Conservation (phyloP, 73 alveolate species). For the Tetrahymena borealis region DNA sequence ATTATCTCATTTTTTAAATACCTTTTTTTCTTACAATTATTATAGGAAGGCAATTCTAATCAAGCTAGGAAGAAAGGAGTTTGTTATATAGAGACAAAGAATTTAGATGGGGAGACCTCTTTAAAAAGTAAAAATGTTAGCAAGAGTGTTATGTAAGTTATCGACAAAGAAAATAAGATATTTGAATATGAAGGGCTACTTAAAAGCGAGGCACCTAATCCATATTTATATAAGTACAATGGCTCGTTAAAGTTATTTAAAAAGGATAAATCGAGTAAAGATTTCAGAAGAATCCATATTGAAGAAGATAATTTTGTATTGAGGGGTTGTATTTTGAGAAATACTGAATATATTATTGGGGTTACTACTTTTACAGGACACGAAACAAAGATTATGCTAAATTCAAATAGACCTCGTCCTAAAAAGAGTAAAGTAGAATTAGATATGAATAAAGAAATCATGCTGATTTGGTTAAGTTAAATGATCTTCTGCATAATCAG, state of each 20-base stretch:
- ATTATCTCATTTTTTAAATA: no score
- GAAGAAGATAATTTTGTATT: slow-evolving; percentile 61
- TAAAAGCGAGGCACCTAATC: slow-evolving; percentile 24
- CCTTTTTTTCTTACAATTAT: no score
- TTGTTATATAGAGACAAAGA: slow-evolving; percentile 71
- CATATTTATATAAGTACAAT: slow-evolving; percentile 10
- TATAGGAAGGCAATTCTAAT: no score
- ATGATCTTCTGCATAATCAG: slow-evolving; percentile 37
- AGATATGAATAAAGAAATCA: slow-evolving; percentile 60
- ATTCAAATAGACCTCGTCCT: slow-evolving; percentile 54
- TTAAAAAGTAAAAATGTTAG: slow-evolving; percentile 45
- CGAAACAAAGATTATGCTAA: slow-evolving; percentile 69
- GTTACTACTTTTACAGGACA: slow-evolving; percentile 72
- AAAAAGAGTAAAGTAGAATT: slow-evolving; percentile 61
- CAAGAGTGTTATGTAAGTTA: background rate
- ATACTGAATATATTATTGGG: slow-evolving; percentile 59
- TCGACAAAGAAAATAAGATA: no score
- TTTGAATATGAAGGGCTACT: no score
- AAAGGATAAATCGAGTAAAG: no score
- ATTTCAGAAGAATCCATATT: slow-evolving; percentile 13
- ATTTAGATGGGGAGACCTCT: slow-evolving; percentile 71
- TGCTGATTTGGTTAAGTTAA: slow-evolving; percentile 54
- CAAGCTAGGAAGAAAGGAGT: no score
- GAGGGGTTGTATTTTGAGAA: slow-evolving; percentile 74
- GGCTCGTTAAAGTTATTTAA: slow-evolving; percentile 22